Percentiles rank a stretch among this genome's conserved stretches.
phyloP scores from a whole-genome alignment of 805 yeast species.

The Kodamaea leandrae region DNA sequence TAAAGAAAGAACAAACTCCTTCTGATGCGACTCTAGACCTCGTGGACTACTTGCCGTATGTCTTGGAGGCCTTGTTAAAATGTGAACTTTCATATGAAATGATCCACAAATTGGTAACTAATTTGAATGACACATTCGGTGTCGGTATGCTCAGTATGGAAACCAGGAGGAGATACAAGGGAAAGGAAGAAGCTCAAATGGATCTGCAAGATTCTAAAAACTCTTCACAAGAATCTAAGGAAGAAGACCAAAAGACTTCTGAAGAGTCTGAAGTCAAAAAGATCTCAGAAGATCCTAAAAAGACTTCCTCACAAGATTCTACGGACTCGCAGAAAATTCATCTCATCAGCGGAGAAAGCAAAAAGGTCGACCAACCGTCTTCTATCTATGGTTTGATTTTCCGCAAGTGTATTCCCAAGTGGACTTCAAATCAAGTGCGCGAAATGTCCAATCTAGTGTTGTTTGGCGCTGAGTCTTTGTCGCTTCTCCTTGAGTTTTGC shows the following conservation, averaged over 20 bases:
- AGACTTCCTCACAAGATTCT: not conserved
- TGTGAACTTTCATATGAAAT: slow-evolving; percentile 17
- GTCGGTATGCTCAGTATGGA: slow-evolving; percentile 13
- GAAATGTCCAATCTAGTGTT: slow-evolving; percentile 15
- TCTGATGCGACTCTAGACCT: slow-evolving; percentile 33
- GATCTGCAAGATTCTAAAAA: not conserved
- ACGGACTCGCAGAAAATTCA: not conserved
- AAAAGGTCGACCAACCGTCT: not conserved
- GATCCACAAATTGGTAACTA: slow-evolving; percentile 24
- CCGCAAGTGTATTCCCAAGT: slow-evolving; percentile 8
- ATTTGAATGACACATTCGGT: slow-evolving; percentile 32
- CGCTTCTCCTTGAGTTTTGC: slow-evolving; percentile 10
- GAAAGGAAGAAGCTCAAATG: slow-evolving; percentile 1
- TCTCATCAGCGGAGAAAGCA: too few relatives aligned
- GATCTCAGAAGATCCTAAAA: not conserved
- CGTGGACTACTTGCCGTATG: slow-evolving; percentile 29
- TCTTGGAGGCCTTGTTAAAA: slow-evolving; percentile 23
- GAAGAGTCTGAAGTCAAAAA: not conserved
- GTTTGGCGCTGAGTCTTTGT: not conserved
- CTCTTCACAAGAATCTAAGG: not conserved
- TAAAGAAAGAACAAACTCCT: slow-evolving; percentile 29
- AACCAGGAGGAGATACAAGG: slow-evolving; percentile 16
- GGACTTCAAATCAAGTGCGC: slow-evolving; percentile 13
- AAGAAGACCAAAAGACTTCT: not conserved
- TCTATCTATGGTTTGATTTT: slow-evolving; percentile 8